These are phyloP conservation scores for Lyophyllum shimeji DNA, from an alignment of 768 basidiomycete species.

Conservation along the genomic window DNA sequence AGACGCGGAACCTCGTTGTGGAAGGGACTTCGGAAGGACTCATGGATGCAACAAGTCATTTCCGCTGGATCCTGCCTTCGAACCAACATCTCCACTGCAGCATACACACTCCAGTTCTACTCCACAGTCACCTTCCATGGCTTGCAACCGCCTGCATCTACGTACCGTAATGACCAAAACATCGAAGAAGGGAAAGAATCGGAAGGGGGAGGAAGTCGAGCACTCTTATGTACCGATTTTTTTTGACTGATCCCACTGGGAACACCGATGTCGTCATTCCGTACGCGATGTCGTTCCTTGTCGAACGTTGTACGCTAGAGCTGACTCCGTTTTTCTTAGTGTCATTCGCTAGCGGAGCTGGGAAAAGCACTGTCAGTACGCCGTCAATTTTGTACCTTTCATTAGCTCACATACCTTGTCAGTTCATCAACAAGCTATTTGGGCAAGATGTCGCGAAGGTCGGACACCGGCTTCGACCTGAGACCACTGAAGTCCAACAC, in stretches of 20 bases:
- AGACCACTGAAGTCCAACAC: no score
- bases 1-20: not conserved
- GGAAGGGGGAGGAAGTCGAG: conserved; percentile 7
- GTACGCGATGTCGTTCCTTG: no score
- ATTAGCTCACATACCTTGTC: no score
- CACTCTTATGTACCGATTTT: conserved; percentile 7
- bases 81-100: not conserved
- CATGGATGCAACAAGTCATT: not conserved
- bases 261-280: no score
- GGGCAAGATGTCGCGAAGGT: no score
- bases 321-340: no score
- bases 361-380: no score
- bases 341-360: no score
- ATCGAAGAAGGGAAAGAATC: not conserved
- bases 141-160: not conserved
- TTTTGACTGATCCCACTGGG: conserved; percentile 7
- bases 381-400: no score
- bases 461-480: no score
- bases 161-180: not conserved
- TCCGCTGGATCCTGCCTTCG: not conserved
- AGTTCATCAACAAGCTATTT: no score
- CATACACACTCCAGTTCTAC: not conserved
- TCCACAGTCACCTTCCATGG: not conserved
- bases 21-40: not conserved
- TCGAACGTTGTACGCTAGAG: no score